Conservation (phyloP, 257 asterid genomes). For the Asclepias syriaca region DNA sequence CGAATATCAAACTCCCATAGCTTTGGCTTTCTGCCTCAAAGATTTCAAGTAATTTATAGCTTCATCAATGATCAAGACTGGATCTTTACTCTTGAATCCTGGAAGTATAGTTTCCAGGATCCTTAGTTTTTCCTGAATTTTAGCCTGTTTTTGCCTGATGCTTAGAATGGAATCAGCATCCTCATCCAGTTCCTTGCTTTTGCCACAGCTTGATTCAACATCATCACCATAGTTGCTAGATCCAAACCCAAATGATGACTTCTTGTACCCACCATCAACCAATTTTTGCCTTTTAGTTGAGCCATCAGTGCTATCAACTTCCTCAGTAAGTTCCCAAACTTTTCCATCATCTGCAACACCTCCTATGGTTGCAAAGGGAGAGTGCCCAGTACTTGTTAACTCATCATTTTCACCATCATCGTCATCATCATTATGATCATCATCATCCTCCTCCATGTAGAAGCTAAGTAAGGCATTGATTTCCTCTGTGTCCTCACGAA, state of each 20-base stretch:
- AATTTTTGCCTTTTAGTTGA: slow-evolving; percentile 57
- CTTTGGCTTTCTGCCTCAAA: slow-evolving; percentile 55
- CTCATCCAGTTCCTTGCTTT: slow-evolving; percentile 16
- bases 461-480: slow-evolving; percentile 57
- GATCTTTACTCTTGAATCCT: slow-evolving; percentile 43
- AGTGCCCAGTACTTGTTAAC: slow-evolving; percentile 61
- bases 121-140: slow-evolving; percentile 39
- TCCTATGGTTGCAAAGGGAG: slow-evolving; percentile 25
- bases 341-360: slow-evolving; percentile 17
- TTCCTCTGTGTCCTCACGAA: slow-evolving; percentile 63
- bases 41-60: slow-evolving; percentile 57
- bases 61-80: slow-evolving; percentile 57
- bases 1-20: slow-evolving; percentile 21
- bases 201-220: slow-evolving; percentile 36
- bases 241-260: slow-evolving; percentile 37
- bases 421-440: slow-evolving; percentile 27
- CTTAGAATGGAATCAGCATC: slow-evolving; percentile 20
- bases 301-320: slow-evolving; percentile 48
- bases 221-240: slow-evolving; percentile 19
- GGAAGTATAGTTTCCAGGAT: slow-evolving; percentile 52
- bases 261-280: slow-evolving; percentile 57
- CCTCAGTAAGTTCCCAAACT: slow-evolving; percentile 34
- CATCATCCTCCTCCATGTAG: slow-evolving; percentile 42
- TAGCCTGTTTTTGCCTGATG: slow-evolving; percentile 32
- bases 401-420: slow-evolving; percentile 51